Conservation (phyloP, 2,329 filamentous ascomycete genomes). For the Periconia digitata region DNA sequence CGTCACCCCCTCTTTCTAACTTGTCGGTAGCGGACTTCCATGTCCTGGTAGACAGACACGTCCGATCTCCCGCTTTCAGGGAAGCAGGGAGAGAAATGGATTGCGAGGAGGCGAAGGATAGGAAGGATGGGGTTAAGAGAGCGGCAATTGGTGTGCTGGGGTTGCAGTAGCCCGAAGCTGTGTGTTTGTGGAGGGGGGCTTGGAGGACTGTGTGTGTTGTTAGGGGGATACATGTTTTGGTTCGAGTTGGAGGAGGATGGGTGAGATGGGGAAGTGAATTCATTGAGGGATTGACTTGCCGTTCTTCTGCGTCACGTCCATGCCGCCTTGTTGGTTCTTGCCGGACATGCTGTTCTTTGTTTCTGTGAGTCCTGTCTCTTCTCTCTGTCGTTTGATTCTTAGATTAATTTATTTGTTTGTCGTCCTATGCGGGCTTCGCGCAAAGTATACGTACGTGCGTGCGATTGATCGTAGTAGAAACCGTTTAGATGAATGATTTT, state of each 20-base stretch:
- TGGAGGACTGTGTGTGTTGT: background rate
- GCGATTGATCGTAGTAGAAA: background rate
- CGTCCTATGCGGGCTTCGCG: too few species aligned
- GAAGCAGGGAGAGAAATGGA: background rate
- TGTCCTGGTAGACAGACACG: background rate
- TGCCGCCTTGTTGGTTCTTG: conserved; percentile 4
- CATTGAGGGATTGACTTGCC: background rate
- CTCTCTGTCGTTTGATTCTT: background rate
- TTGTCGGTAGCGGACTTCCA: background rate
- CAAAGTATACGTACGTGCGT: too few species aligned
- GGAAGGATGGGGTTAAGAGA: conserved; percentile 9
- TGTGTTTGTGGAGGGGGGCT: conserved; percentile 7
- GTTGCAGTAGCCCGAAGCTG: conserved; percentile 11
- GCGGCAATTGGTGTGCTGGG: conserved; percentile 13
- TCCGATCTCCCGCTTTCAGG: background rate
- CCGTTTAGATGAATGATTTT: too few species aligned
- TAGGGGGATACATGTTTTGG: background rate
- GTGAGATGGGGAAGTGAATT: background rate
- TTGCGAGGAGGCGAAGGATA: conserved; percentile 9
- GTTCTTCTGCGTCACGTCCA: conserved; percentile 7
- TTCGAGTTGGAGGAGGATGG: background rate
- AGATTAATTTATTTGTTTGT: background rate
- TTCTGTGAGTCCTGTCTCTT: background rate
- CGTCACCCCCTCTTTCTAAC: too few species aligned
- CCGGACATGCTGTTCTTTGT: conserved; percentile 1